Base-by-base conservation (phyloP, 768 basidiomycete genomes). In the Russula vinacea region DNA sequence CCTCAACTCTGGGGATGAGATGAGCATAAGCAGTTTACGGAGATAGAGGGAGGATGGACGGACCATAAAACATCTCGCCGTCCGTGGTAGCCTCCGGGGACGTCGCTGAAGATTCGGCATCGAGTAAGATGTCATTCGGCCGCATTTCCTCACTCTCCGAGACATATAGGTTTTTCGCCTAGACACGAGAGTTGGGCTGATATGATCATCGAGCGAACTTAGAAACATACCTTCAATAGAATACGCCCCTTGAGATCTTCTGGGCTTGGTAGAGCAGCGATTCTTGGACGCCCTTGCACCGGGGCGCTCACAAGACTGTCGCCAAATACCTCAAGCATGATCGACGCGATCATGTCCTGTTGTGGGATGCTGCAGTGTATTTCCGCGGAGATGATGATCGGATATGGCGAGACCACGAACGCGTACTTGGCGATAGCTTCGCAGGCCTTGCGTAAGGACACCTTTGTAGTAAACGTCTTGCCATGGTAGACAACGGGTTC, bases 371-470 rank as follows among this genome's bases (percentile, higher is more conserved):
- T 78, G 73, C 93, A 96, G 71, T 96, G 94, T 1, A 95, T 83
- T 76, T 98, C 95, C 14, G 94, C 91, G 2, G 93, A 95, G 60
- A 98, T 89, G 71, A 98, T 85, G 71, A 98, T 79, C 1, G 95
- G 95, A 71, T 94, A 97, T 0, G 92, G 91, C 1, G 92, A 95
- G 0, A 89, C 83, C 47, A 90, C 84, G 71, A 98, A 98, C 0
- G 89, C 94, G 71, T 98, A 98, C 75, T 90, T 90, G 24, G 80
- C 79, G 71, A 98, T 90, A 1, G 94, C 94, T 47, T 82, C 77
- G 72, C 92, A 92, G 52, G 93, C 83, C 56, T 92, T 90, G 6
- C 91, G 84, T 3, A 90, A 80, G 0, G 91, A 77, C 3, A 97
- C 86, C 68, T 90, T 92, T 40, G 86, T 84, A 0, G 94, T 97